Conservation (phyloP, 1,139 yeast genomes). For the Candida dubliniensis region DNA sequence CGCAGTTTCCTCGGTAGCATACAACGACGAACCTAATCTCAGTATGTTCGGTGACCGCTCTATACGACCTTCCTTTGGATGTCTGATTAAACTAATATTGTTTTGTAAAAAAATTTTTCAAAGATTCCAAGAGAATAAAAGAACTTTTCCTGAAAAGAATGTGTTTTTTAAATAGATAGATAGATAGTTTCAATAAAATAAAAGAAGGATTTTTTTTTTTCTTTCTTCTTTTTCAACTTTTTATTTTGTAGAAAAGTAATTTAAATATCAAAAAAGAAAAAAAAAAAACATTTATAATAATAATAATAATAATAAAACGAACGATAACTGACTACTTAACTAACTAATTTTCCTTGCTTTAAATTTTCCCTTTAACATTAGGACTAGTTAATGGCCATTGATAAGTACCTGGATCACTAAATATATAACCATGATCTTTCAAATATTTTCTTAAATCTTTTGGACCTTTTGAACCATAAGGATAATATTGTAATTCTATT, state of each 20-base stretch:
- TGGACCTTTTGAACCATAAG: constrained; percentile 95
- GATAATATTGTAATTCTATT: constrained; percentile 56
- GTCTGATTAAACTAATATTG: constrained; percentile 43
- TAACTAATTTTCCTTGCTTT: constrained; percentile 1
- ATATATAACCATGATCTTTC: constrained; percentile 66
- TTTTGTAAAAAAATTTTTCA: neutral
- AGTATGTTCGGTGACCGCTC: constrained; percentile 80
- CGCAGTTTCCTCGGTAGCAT: constrained; percentile 94
- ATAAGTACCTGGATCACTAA: constrained; percentile 59
- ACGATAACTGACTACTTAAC: too few species aligned
- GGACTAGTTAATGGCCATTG: constrained; percentile 85
- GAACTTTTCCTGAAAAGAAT: neutral
- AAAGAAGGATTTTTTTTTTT: neutral
- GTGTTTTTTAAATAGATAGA: neutral
- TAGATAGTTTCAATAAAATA: neutral
- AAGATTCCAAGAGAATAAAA: too few species aligned
- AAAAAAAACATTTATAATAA: neutral
- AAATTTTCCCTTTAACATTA: constrained; percentile 28
- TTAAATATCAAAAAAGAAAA: neutral
- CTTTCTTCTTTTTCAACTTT: neutral
- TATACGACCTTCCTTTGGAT: constrained; percentile 66
- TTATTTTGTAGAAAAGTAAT: neutral
- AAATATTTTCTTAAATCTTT: constrained; percentile 60
- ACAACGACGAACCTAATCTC: constrained; percentile 73
- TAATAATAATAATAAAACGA: too few species aligned